These are phyloP conservation scores for Talaromyces sp. DNA, from an alignment of 2,329 filamentous ascomycete species.

Conservation along the genomic window DNA sequence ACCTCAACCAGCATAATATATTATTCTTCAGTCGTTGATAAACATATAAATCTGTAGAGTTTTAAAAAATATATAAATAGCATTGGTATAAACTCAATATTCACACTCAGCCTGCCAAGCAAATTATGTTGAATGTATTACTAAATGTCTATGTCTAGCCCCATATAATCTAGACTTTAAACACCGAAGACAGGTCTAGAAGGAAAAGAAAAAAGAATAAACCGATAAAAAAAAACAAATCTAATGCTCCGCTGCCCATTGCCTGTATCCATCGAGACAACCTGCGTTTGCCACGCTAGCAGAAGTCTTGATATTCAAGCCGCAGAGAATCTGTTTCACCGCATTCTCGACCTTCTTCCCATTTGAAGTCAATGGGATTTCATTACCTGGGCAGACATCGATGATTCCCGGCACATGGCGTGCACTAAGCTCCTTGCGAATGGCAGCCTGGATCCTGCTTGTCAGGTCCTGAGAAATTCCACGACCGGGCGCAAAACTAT, in stretches of 20 bases:
- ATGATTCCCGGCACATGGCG: conserved; percentile 83
- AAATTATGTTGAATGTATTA: not conserved
- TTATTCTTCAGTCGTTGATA: too few relatives aligned
- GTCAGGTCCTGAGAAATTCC: conserved; percentile 58
- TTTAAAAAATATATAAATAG: not conserved
- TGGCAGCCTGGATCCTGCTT: conserved; percentile 58
- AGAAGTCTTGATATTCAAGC: conserved; percentile 78
- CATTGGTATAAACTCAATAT: not conserved
- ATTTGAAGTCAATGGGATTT: conserved; percentile 87
- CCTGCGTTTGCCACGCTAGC: conserved; percentile 90
- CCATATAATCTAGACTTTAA: not conserved
- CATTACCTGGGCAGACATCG: conserved; percentile 63
- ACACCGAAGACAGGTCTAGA: not conserved
- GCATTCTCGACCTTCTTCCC: conserved; percentile 98
- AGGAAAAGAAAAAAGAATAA: not conserved
- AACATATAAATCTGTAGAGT: not conserved
- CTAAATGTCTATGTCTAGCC: not conserved
- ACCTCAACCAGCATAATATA: too few relatives aligned
- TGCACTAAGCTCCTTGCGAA: conserved; percentile 75
- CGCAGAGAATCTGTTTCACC: conserved; percentile 92
- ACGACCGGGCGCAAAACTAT: conserved; percentile 11
- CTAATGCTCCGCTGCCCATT: conserved; percentile 60
- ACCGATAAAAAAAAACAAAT: not conserved
- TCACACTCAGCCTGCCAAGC: not conserved
- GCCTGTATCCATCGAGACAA: conserved; percentile 80